These are phyloP conservation scores for Xylaria hypoxylon DNA, from an alignment of 2,329 filamentous ascomycete species.

Conservation along the genomic window DNA sequence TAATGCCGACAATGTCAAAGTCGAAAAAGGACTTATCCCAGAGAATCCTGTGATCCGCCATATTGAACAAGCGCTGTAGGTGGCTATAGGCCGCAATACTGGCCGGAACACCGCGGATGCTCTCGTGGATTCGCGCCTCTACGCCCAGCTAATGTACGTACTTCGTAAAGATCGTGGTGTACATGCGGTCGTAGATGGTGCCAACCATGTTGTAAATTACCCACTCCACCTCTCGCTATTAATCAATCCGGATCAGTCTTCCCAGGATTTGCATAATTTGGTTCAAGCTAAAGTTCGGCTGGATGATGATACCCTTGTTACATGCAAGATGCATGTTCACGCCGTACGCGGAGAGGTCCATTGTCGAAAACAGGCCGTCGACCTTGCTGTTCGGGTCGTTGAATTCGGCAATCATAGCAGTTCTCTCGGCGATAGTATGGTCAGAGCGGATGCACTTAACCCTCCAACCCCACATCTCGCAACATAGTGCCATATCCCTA, in stretches of 20 bases:
- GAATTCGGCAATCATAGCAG: too few relatives aligned
- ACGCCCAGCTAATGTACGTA: too few relatives aligned
- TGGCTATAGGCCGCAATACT: too few relatives aligned
- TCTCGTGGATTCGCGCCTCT: too few relatives aligned
- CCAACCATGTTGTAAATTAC: not conserved
- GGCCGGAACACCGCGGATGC: too few relatives aligned
- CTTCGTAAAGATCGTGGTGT: not conserved
- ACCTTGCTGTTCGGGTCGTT: too few relatives aligned
- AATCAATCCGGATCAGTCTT: not conserved
- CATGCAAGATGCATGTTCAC: too few relatives aligned
- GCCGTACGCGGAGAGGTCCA: too few relatives aligned
- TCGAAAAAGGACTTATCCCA: not conserved
- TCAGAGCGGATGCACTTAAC: not conserved
- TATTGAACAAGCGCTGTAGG: not conserved
- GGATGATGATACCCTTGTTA: too few relatives aligned
- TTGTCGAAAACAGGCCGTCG: too few relatives aligned
- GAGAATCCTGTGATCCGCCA: not conserved
- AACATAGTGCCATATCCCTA: not conserved
- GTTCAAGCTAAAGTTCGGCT: too few relatives aligned
- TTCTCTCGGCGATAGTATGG: not conserved
- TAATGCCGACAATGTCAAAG: too few relatives aligned
- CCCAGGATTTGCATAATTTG: not conserved
- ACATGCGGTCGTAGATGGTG: not conserved
- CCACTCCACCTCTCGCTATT: not conserved
- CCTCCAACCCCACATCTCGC: not conserved